A percentile compares a stretch with the other conserved stretches of the same genome.
Conservation (phyloP, 2,329 filamentous ascomycete species). For the Stagonosporopsis rhizophila region DNA sequence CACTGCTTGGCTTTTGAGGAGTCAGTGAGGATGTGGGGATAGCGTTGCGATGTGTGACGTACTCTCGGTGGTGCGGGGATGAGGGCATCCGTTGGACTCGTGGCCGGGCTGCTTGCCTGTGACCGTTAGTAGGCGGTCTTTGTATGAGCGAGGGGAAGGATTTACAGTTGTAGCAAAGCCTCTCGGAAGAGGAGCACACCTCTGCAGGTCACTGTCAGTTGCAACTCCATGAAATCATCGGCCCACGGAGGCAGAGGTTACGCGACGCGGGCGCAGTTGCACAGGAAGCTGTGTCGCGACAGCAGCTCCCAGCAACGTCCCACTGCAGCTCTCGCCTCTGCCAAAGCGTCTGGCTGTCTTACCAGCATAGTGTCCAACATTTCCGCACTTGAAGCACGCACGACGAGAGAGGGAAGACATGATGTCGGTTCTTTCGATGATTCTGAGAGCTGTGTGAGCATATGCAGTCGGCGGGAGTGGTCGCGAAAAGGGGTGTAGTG, state of each 20-base stretch:
- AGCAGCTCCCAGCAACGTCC: constrained; percentile 21
- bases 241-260: constrained; percentile 22
- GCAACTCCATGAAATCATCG: constrained; percentile 6
- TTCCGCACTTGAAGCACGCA: constrained; percentile 62
- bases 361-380: constrained; percentile 62
- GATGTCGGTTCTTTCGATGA: constrained; percentile 45
- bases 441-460: constrained; percentile 36
- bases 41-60: constrained; percentile 46
- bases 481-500: constrained; percentile 24
- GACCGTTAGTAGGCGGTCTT: constrained; percentile 19
- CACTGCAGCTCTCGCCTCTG: constrained; percentile 28
- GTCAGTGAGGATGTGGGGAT: constrained; percentile 4
- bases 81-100: constrained; percentile 96
- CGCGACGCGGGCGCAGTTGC: constrained; percentile 27
- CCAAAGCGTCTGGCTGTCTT: constrained; percentile 33
- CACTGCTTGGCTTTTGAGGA: constrained; percentile 83
- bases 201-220: constrained; percentile 59
- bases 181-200: constrained; percentile 97
- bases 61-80: constrained; percentile 93
- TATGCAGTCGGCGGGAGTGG: constrained; percentile 14
- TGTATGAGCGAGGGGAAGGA: constrained; percentile 25
- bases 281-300: constrained; percentile 23
- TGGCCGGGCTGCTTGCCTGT: constrained; percentile 87
- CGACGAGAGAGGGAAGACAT: constrained; percentile 63
- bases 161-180: constrained; percentile 99